Evolutionary conservation across 2,329 filamentous ascomycete genomes (phyloP).

Genomic region (Ophiostoma ulmi): DNA sequence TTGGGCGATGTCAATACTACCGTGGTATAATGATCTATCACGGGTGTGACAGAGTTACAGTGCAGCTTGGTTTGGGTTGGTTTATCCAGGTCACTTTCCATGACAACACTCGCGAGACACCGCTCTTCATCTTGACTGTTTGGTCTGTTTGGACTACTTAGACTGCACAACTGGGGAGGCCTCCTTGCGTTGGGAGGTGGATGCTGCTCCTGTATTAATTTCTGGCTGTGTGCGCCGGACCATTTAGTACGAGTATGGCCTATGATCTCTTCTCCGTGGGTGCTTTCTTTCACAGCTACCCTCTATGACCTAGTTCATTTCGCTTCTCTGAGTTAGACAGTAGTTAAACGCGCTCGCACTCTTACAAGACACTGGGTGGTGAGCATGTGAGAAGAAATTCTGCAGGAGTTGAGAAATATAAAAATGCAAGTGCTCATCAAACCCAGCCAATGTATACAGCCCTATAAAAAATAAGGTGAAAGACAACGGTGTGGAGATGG

Average conservation of each 20-base stretch:
- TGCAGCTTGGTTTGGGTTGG: not conserved
- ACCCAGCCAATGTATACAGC: not conserved
- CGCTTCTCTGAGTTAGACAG: too few relatives aligned
- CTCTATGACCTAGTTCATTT: not conserved
- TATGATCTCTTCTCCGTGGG: not conserved
- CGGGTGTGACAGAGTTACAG: not conserved
- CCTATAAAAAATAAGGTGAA: not conserved
- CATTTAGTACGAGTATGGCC: too few relatives aligned
- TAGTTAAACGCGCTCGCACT: too few relatives aligned
- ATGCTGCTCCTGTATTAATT: not conserved
- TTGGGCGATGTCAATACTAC: not conserved
- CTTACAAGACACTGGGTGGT: not conserved
- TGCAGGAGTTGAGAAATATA: not conserved
- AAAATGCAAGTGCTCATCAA: not conserved
- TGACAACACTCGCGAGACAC: not conserved
- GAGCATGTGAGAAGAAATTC: not conserved
- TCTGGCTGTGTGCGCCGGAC: not conserved
- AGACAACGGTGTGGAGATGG: not conserved
- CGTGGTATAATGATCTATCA: not conserved
- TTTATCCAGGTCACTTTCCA: not conserved
- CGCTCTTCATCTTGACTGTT: not conserved
- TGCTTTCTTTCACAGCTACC: not conserved
- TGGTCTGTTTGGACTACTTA: not conserved
- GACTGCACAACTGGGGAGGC: not conserved
- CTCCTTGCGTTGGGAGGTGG: not conserved